Base-by-base conservation (phyloP, 768 basidiomycete species). In the Mycena epipterygia region DNA sequence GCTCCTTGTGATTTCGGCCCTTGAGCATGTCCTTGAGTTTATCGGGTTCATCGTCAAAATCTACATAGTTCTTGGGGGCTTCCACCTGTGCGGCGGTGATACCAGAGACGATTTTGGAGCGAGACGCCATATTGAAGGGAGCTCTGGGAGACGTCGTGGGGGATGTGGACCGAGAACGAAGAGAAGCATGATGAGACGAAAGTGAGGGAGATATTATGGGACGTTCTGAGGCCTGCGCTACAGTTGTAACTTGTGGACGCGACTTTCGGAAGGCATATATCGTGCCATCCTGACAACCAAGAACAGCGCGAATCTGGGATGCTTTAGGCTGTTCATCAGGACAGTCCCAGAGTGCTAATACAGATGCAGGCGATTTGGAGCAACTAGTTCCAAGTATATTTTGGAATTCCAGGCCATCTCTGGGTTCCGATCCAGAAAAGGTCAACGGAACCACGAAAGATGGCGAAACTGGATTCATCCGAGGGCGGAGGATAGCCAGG, bases 41-140 rank as follows among this genome's bases (percentile, higher is more conserved):
- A 63, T 90, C 91, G 2, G 91, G 85, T 76, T 95, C 94, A 49
- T 94, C 92, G 3, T 95, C 94, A 65, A 90, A 94, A 76, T 95
- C 95, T 2, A 95, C 91, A 75, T 88, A 91, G 73, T 90, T 93
- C 80, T 88, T 93, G 0, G 93, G 89, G 0, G 94, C 94, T 77
- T 95, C 92, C 0, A 88, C 93, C 68, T 88, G 87, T 68, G 93
- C 91, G 12, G 83, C 83, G 11, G 89, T 93, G 6, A 95, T 81
- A 14, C 89, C 91, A n/a, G 93, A 92, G 1, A 93, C 91, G 7
- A 91, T 86, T 7, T 88, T 85, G 21, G 92, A 86, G 58, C 89
- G 87, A 30, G 86, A 80, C n/a, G 87, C 80, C 14, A 90, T 79
- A 41, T 83, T 83, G 76, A 92, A 90, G 5, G 89, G 87, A 12